phyloP scores from a whole-genome alignment of 1,284 basidiomycete species.

The Pseudozyma flocculosa region DNA sequence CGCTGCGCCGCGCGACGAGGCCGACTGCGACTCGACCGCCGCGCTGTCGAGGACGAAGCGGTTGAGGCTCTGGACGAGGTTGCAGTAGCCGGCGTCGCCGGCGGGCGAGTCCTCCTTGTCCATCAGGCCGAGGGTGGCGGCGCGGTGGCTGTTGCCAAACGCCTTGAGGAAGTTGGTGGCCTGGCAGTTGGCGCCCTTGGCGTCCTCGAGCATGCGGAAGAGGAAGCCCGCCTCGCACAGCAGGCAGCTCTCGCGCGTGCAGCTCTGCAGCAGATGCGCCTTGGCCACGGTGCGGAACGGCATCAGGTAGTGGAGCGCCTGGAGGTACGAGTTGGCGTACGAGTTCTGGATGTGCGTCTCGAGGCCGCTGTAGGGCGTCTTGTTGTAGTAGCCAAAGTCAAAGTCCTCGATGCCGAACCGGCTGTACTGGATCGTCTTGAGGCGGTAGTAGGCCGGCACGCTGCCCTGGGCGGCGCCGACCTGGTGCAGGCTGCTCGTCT shows the following conservation, averaged over 20 bases:
- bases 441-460: constrained; percentile 80
- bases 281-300: constrained; percentile 81
- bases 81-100: constrained; percentile 68
- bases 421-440: constrained; percentile 96
- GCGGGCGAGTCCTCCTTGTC: constrained; percentile 73
- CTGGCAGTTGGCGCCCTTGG: constrained; percentile 89
- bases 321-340: constrained; percentile 90
- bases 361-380: constrained; percentile 81
- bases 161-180: constrained; percentile 94
- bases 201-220: constrained; percentile 92
- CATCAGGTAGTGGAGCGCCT: constrained; percentile 79
- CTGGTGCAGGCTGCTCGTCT: constrained; percentile 10
- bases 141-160: constrained; percentile 73
- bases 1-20: not conserved
- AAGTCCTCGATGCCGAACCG: constrained; percentile 99
- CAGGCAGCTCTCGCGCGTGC: constrained; percentile 84
- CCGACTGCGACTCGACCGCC: constrained; percentile 27
- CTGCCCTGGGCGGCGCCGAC: constrained; percentile 26
- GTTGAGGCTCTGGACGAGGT: constrained; percentile 91
- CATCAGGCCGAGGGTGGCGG: constrained; percentile 81
- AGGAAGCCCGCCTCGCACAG: constrained; percentile 95
- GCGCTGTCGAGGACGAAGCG: constrained; percentile 78
- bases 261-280: constrained; percentile 78
- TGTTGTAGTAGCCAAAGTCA: constrained; percentile 72
- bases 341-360: constrained; percentile 97